phyloP scores from a whole-genome alignment of 1,139 yeast species.

The Hyphopichia khmerensis region DNA sequence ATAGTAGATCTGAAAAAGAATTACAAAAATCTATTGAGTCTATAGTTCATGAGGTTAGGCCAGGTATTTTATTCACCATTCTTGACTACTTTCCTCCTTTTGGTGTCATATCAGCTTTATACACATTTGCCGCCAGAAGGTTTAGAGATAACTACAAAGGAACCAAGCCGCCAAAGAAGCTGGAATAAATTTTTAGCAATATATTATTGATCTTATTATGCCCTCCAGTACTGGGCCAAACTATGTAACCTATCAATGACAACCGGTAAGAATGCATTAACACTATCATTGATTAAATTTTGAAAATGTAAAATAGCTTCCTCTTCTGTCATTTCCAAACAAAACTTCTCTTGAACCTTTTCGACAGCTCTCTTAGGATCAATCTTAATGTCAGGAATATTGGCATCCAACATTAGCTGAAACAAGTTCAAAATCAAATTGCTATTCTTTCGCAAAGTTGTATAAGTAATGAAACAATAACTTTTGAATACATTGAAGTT shows the following conservation, averaged over 20 bases:
- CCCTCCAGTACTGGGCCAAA: conserved; percentile 96
- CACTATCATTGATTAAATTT: conserved; percentile 88
- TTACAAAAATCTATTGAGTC: conserved; percentile 49
- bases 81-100: conserved; percentile 61
- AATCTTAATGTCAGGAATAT: conserved; percentile 79
- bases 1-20: conserved; percentile 51
- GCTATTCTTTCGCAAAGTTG: conserved; percentile 84
- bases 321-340: conserved; percentile 90
- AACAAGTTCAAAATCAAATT: conserved; percentile 86
- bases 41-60: conserved; percentile 46
- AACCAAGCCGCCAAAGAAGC: conserved; percentile 8
- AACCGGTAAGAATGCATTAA: conserved; percentile 88
- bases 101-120: conserved; percentile 32
- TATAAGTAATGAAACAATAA: conserved; percentile 92
- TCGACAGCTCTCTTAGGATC: conserved; percentile 79
- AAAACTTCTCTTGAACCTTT: conserved; percentile 92
- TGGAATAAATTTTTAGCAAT: background rate
- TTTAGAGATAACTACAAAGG: conserved; percentile 22
- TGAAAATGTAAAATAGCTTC: conserved; percentile 95
- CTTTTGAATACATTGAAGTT: conserved; percentile 85
- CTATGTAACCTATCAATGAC: conserved; percentile 94
- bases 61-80: conserved; percentile 55
- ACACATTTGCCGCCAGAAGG: conserved; percentile 19
- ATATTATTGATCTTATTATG: conserved; percentile 34
- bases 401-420: conserved; percentile 91